A percentile compares a stretch with the other conserved stretches of the same genome.
phyloP scores from a whole-genome alignment of 2,329 filamentous ascomycete genomes.

The Colletotrichum lini region DNA sequence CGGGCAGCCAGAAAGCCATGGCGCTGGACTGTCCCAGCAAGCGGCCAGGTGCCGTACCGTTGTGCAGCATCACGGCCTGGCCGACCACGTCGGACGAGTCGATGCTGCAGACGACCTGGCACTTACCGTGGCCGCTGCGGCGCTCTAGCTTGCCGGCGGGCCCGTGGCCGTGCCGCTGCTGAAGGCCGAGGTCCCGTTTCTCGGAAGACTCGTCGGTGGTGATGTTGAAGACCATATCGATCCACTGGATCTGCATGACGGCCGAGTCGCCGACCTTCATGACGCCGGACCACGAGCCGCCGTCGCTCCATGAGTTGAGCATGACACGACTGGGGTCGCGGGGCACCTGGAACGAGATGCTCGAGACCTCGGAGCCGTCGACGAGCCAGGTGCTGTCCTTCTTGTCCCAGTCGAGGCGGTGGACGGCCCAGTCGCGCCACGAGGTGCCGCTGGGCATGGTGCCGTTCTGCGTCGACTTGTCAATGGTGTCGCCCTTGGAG shows the following conservation, averaged over 20 bases:
- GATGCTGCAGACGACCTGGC: conserved; percentile 52
- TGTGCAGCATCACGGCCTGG: conserved; percentile 55
- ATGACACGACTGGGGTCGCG: conserved; percentile 66
- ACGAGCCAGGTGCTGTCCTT: conserved; percentile 69
- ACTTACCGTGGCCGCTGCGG: conserved; percentile 40
- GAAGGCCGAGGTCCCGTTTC: conserved; percentile 20
- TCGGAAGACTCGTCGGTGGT: conserved; percentile 47
- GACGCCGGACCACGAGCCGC: conserved; percentile 71
- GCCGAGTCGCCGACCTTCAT: conserved; percentile 67
- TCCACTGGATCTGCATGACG: conserved; percentile 73
- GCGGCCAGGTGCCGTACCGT: conserved; percentile 41
- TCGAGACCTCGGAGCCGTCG: conserved; percentile 64
- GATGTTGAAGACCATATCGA: conserved; percentile 71
- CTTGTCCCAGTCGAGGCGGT: conserved; percentile 73
- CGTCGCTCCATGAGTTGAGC: conserved; percentile 74
- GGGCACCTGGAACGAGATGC: conserved; percentile 70
- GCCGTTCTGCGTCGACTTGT: conserved; percentile 63
- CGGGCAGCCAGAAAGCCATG: conserved; percentile 42
- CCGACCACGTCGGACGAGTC: conserved; percentile 54
- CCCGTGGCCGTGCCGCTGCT: conserved; percentile 20
- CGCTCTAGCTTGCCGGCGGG: conserved; percentile 28
- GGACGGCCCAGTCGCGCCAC: conserved; percentile 71
- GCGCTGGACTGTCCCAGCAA: conserved; percentile 43
- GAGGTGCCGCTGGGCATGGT: conserved; percentile 58
- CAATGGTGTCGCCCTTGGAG: conserved; percentile 59